Evolutionary conservation across 176 grass and related monocot species (phyloP).

Genomic region (Chloris gayana): DNA sequence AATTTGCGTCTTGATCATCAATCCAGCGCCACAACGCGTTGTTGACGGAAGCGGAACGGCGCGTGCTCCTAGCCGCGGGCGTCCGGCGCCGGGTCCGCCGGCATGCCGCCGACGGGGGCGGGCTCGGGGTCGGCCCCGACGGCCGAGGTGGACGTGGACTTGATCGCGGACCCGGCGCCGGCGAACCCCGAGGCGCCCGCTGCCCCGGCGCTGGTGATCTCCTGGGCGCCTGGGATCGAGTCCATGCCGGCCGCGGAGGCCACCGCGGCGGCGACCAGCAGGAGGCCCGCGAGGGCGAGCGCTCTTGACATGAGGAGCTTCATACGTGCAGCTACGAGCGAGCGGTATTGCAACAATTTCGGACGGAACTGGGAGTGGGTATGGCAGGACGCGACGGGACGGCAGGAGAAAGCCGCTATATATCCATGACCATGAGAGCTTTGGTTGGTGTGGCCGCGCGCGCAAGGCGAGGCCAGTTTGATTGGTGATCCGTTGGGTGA

Average conservation of each 20-base stretch:
- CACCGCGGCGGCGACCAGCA: constrained; percentile 21
- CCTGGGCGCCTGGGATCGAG: not conserved
- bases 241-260: not conserved
- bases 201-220: not conserved
- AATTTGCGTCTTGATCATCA: not conserved
- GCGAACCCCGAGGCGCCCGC: not conserved
- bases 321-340: too few species aligned
- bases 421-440: not conserved
- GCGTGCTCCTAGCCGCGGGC: constrained; percentile 4
- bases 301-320: constrained; percentile 47
- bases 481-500: constrained; percentile 2
- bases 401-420: not conserved
- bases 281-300: constrained; percentile 21
- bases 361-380: not conserved
- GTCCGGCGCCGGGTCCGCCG: constrained; percentile 29
- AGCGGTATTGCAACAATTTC: too few species aligned
- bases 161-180: not conserved
- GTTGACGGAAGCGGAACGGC: not conserved
- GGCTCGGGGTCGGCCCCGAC: constrained; percentile 19
- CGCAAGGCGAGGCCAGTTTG: not conserved
- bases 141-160: not conserved
- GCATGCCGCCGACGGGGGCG: not conserved
- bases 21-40: not conserved
- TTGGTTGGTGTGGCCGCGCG: constrained; percentile 19
- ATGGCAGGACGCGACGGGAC: not conserved